Conservation (phyloP, 768 basidiomycete genomes). For the Krasilnikovozyma curviuscula region DNA sequence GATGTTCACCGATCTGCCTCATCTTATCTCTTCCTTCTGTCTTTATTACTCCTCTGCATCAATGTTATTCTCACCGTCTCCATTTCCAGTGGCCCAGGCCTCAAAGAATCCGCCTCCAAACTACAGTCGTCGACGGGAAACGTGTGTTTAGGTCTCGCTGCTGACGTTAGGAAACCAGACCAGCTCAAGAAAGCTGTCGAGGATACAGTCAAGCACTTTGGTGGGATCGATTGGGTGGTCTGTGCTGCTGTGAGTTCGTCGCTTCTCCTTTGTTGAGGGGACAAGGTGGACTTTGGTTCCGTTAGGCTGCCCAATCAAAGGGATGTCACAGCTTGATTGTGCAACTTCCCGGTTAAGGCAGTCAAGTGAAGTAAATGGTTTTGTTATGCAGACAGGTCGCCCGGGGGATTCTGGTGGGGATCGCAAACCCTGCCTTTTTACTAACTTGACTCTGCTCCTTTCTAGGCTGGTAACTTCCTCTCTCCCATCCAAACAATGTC, state of each 20-base stretch:
- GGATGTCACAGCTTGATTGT: too few relatives aligned
- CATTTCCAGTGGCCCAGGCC: constrained; percentile 42
- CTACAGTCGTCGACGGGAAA: constrained; percentile 50
- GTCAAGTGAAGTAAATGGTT: too few relatives aligned
- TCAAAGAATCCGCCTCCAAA: constrained; percentile 48
- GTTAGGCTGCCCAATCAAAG: too few relatives aligned
- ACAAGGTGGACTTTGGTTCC: too few relatives aligned
- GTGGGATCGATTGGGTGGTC: constrained; percentile 83
- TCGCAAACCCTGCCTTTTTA: too few relatives aligned
- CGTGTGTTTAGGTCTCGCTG: constrained; percentile 50
- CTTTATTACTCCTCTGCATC: neutral
- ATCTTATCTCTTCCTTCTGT: constrained; percentile 5
- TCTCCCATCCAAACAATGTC: constrained; percentile 45
- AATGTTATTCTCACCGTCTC: neutral
- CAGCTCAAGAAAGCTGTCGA: constrained; percentile 55
- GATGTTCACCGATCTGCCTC: neutral
- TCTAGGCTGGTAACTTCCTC: constrained; percentile 73
- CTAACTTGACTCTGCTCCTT: neutral
- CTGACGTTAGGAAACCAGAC: constrained; percentile 63
- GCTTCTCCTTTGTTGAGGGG: too few relatives aligned
- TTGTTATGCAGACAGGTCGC: too few relatives aligned
- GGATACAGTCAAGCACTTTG: constrained; percentile 53
- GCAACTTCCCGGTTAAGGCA: too few relatives aligned
- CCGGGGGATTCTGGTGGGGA: too few relatives aligned
- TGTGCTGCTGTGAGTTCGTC: constrained; percentile 41